A percentile compares a stretch with the other conserved stretches of the same genome.
Evolutionary conservation across 2,329 filamentous ascomycete genomes (phyloP).

Genomic region (Ceratocystis alfenasii): DNA sequence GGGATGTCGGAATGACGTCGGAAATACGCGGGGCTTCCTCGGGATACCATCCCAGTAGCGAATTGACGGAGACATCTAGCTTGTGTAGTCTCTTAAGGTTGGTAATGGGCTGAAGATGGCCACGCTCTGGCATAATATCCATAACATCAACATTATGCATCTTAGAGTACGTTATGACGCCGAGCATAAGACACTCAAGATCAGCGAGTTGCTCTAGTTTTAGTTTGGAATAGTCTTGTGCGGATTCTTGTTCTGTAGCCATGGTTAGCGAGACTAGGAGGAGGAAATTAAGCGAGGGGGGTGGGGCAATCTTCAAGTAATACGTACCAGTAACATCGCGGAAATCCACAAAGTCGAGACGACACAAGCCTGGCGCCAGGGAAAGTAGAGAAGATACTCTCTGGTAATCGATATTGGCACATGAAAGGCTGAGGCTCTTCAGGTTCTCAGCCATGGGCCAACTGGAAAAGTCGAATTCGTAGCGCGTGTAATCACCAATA

Average conservation of each 20-base stretch:
- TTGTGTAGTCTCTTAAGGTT: conserved; percentile 19
- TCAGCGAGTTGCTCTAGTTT: conserved; percentile 19
- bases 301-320: not conserved
- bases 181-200: conserved; percentile 17
- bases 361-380: conserved; percentile 15
- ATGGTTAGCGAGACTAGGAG: not conserved
- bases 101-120: conserved; percentile 16
- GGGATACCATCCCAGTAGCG: conserved; percentile 19
- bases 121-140: conserved; percentile 10
- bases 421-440: not conserved
- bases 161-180: conserved; percentile 13
- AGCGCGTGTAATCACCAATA: conserved; percentile 13
- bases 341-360: conserved; percentile 17
- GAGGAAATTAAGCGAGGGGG: not conserved
- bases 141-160: not conserved
- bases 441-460: conserved; percentile 6
- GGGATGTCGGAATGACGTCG: conserved; percentile 19
- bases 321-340: conserved; percentile 17
- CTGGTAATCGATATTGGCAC: conserved; percentile 19
- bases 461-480: conserved; percentile 13
- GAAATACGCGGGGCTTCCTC: conserved; percentile 18
- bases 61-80: conserved; percentile 15
- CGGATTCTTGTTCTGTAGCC: conserved; percentile 7
- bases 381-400: conserved; percentile 14
- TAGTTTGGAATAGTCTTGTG: conserved; percentile 17